A percentile compares a stretch with the other conserved stretches of the same genome.
Conservation (phyloP, 129 eudicot genomes). For the Sambucus nigra region DNA sequence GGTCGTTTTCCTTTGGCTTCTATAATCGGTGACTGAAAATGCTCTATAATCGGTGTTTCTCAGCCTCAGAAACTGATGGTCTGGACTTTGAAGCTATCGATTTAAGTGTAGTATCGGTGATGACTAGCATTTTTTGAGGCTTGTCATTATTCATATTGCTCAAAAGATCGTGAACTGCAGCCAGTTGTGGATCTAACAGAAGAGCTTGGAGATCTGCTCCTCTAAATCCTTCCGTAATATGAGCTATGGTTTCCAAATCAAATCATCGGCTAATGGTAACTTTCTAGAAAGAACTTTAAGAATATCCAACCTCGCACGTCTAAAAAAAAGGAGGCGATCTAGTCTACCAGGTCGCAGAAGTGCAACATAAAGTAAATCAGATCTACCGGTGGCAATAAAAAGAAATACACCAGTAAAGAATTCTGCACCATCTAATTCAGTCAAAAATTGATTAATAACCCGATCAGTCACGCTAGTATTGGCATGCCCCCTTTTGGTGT, state of each 20-base stretch:
- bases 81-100: constrained; percentile 56
- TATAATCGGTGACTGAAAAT: constrained; percentile 82
- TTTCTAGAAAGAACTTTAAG: constrained; percentile 79
- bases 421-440: constrained; percentile 97
- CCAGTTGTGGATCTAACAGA: constrained; percentile 89
- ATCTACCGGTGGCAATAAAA: constrained; percentile 97
- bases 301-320: constrained; percentile 73
- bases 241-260: constrained; percentile 51
- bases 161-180: constrained; percentile 72
- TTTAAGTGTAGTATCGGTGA: constrained; percentile 42
- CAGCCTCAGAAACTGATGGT: constrained; percentile 88
- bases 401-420: constrained; percentile 92
- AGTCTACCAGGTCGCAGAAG: constrained; percentile 89
- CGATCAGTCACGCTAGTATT: constrained; percentile 97
- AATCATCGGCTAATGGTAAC: constrained; percentile 69
- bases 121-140: constrained; percentile 48
- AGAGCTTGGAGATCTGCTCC: constrained; percentile 98
- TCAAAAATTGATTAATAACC: constrained; percentile 90
- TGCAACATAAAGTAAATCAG: constrained; percentile 96
- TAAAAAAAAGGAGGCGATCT: constrained; percentile 85
- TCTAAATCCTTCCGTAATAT: constrained; percentile 75
- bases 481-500: constrained; percentile 99
- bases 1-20: constrained; percentile 80
- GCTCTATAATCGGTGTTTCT: constrained; percentile 62
- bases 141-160: constrained; percentile 36